phyloP scores from a whole-genome alignment of 257 asterid species.

The Perilla frutescens region DNA sequence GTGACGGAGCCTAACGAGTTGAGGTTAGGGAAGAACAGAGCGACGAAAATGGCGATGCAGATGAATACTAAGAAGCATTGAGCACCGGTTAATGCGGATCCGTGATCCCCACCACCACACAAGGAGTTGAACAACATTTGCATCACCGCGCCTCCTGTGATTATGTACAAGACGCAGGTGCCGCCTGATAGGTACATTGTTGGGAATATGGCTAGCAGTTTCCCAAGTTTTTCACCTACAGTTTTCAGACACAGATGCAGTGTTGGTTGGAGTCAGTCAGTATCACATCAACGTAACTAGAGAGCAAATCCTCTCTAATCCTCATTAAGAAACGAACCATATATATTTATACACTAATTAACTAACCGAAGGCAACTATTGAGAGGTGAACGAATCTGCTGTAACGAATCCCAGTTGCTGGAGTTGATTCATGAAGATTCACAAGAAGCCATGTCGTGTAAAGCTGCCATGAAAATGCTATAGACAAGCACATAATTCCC shows the following conservation, averaged over 20 bases:
- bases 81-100: slow-evolving; percentile 38
- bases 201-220: slow-evolving; percentile 64
- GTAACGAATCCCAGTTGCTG: slow-evolving; percentile 56
- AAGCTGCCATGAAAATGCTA: slow-evolving; percentile 63
- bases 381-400: slow-evolving; percentile 72
- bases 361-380: slow-evolving; percentile 62
- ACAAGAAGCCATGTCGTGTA: slow-evolving; percentile 70
- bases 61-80: slow-evolving; percentile 68
- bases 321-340: too few relatives aligned
- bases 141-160: slow-evolving; percentile 58
- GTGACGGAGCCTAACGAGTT: slow-evolving; percentile 53
- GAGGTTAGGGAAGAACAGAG: slow-evolving; percentile 66
- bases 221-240: slow-evolving; percentile 68
- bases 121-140: slow-evolving; percentile 40
- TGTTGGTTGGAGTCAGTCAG: too few relatives aligned
- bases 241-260: not conserved
- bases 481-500: slow-evolving; percentile 48
- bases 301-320: too few relatives aligned
- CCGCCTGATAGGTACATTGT: slow-evolving; percentile 72
- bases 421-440: slow-evolving; percentile 60
- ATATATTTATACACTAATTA: too few relatives aligned
- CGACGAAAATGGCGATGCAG: slow-evolving; percentile 50
- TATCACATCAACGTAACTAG: too few relatives aligned
- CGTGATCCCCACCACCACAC: slow-evolving; percentile 25
- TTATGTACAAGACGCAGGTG: slow-evolving; percentile 56